These are phyloP conservation scores for Fusarium setosum DNA, from an alignment of 2,329 filamentous ascomycete genomes.

Conservation along the genomic window DNA sequence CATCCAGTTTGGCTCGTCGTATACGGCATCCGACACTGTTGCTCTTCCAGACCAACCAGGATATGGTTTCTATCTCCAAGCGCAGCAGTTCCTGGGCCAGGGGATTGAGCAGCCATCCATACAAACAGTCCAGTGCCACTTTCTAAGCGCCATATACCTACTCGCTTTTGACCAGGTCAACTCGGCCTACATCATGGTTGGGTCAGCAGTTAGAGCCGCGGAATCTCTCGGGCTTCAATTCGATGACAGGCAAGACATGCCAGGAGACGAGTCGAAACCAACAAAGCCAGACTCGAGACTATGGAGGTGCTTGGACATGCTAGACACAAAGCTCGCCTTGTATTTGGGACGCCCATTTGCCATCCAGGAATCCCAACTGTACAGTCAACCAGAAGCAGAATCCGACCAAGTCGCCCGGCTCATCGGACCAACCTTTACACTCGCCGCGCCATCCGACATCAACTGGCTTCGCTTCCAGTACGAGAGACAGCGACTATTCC, in stretches of 20 bases:
- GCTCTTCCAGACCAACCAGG: conserved; percentile 55
- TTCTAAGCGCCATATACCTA: conserved; percentile 58
- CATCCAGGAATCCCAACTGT: neutral
- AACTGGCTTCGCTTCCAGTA: conserved; percentile 39
- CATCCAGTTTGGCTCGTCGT: conserved; percentile 57
- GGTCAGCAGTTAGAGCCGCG: conserved; percentile 29
- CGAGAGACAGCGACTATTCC: conserved; percentile 31
- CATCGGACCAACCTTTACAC: conserved; percentile 30
- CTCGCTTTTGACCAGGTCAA: conserved; percentile 23
- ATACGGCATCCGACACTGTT: conserved; percentile 27
- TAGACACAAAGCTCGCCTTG: conserved; percentile 34
- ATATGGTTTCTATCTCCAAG: conserved; percentile 55
- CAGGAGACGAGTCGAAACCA: neutral
- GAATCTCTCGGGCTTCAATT: conserved; percentile 35
- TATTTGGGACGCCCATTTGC: conserved; percentile 34
- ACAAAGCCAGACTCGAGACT: conserved; percentile 2
- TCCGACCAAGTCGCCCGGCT: conserved; percentile 20
- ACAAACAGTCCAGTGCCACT: conserved; percentile 58
- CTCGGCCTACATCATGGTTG: conserved; percentile 29
- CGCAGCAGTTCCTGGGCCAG: conserved; percentile 53
- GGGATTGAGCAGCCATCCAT: conserved; percentile 58
- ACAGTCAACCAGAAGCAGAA: conserved; percentile 4
- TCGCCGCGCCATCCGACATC: conserved; percentile 5
- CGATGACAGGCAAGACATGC: neutral
- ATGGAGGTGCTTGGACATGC: conserved; percentile 34